Percentiles rank a stretch among this genome's conserved stretches.
Evolutionary conservation across 2,329 filamentous ascomycete species (phyloP).

Genomic region (Microcera coccophila): DNA sequence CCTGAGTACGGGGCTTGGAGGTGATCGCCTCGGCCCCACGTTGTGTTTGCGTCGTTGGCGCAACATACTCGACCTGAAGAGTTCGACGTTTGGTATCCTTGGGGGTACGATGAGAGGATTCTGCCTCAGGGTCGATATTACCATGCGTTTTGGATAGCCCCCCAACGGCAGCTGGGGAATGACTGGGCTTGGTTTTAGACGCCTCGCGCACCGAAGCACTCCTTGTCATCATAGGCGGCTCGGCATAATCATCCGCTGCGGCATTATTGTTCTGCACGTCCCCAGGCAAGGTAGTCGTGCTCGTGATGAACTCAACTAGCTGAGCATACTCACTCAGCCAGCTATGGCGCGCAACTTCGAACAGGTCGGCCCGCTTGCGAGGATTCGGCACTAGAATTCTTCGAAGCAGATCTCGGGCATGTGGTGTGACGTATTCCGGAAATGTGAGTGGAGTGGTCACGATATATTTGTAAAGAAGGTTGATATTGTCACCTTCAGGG

Average conservation of each 20-base stretch:
- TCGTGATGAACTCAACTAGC: constrained; percentile 94
- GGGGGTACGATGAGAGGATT: constrained; percentile 56
- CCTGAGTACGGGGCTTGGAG: constrained; percentile 33
- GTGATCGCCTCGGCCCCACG: constrained; percentile 50
- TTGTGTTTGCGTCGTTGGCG: constrained; percentile 79
- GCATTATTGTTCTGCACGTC: constrained; percentile 81
- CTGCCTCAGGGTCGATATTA: constrained; percentile 65
- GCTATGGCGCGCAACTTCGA: constrained; percentile 95
- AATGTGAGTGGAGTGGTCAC: constrained; percentile 95
- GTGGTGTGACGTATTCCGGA: constrained; percentile 96
- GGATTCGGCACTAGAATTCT: constrained; percentile 95
- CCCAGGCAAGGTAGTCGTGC: constrained; percentile 79
- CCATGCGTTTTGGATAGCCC: constrained; percentile 71
- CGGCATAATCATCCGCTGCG: constrained; percentile 49
- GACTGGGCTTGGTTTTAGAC: constrained; percentile 60
- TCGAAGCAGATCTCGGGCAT: constrained; percentile 86
- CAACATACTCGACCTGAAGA: constrained; percentile 96
- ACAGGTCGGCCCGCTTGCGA: constrained; percentile 88
- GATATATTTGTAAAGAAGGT: constrained; percentile 98
- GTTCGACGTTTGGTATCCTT: constrained; percentile 90
- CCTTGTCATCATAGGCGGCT: constrained; percentile 65
- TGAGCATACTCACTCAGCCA: constrained; percentile 98
- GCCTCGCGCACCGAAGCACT: constrained; percentile 91
- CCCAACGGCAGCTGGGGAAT: constrained; percentile 45
- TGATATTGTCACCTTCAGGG: constrained; percentile 98